Evolutionary conservation across 768 basidiomycete species (phyloP).

Genomic region (Tylopilus sp.): DNA sequence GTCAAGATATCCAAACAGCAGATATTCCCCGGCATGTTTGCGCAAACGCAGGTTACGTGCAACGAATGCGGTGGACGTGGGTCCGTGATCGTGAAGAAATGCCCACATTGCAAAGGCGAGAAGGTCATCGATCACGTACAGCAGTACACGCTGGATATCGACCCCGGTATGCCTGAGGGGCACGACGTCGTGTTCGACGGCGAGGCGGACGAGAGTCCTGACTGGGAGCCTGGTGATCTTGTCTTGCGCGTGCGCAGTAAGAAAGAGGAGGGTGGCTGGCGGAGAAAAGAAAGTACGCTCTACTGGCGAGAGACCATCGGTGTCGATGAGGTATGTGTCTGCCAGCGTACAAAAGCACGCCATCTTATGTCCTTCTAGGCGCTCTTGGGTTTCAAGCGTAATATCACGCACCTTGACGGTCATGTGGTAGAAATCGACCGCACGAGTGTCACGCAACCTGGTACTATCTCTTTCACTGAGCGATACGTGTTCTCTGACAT

Average conservation of each 20-base stretch:
- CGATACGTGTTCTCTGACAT: background rate
- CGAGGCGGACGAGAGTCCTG: conserved; percentile 94
- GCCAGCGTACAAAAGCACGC: background rate
- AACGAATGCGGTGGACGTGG: conserved; percentile 85
- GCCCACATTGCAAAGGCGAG: conserved; percentile 77
- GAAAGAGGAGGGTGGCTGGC: conserved; percentile 76
- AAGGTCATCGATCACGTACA: conserved; percentile 82
- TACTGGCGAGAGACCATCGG: conserved; percentile 93
- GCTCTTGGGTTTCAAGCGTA: conserved; percentile 91
- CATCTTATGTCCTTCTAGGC: conserved; percentile 50
- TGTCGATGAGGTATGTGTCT: conserved; percentile 66
- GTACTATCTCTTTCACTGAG: conserved; percentile 33
- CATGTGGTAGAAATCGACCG: conserved; percentile 68
- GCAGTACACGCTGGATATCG: conserved; percentile 81
- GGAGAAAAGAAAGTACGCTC: conserved; percentile 84
- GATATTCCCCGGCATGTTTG: conserved; percentile 96
- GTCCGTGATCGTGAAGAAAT: conserved; percentile 68
- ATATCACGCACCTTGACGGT: conserved; percentile 90
- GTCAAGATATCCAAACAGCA: conserved; percentile 83
- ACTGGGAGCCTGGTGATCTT: conserved; percentile 95
- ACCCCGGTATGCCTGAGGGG: conserved; percentile 88
- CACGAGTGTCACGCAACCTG: conserved; percentile 87
- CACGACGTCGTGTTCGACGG: conserved; percentile 92
- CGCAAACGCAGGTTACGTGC: conserved; percentile 81
- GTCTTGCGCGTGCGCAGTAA: conserved; percentile 79